phyloP scores from a whole-genome alignment of 2,329 filamentous ascomycete species.

The Botrytis squamosa region DNA sequence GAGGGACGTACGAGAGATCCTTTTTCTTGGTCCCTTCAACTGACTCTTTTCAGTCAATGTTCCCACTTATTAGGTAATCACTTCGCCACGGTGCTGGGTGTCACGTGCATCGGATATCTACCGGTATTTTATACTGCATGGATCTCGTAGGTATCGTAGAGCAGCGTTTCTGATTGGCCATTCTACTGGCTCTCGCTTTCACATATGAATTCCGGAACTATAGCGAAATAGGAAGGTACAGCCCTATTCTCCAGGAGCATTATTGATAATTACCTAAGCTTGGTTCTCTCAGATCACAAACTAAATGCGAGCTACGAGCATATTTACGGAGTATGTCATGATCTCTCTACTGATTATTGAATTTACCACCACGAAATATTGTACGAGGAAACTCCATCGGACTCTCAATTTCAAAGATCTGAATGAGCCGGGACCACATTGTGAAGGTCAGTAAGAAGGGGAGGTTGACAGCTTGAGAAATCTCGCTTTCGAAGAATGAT shows the following conservation, averaged over 20 bases:
- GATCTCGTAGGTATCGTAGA: not conserved
- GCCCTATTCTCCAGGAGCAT: not conserved
- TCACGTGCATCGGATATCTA: not conserved
- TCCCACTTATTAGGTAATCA: too few species aligned
- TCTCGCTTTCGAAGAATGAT: not conserved
- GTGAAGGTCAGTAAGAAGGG: not conserved
- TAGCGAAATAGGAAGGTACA: not conserved
- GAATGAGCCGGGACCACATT: too few species aligned
- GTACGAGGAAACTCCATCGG: not conserved
- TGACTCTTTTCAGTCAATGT: too few species aligned
- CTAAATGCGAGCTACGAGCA: not conserved
- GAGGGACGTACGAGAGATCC: not conserved
- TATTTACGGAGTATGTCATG: too few species aligned
- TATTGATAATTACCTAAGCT: not conserved
- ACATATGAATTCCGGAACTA: not conserved
- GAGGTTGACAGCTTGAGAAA: not conserved
- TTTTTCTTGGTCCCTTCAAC: not conserved
- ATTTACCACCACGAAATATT: not conserved
- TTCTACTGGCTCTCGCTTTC: not conserved
- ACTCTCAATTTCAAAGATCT: not conserved
- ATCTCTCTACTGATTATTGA: not conserved
- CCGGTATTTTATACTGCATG: too few species aligned
- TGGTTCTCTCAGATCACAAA: not conserved
- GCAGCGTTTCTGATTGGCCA: not conserved
- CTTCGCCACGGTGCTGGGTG: too few species aligned